phyloP scores from a whole-genome alignment of 2,329 filamentous ascomycete species.

The Fusarium acutatum region DNA sequence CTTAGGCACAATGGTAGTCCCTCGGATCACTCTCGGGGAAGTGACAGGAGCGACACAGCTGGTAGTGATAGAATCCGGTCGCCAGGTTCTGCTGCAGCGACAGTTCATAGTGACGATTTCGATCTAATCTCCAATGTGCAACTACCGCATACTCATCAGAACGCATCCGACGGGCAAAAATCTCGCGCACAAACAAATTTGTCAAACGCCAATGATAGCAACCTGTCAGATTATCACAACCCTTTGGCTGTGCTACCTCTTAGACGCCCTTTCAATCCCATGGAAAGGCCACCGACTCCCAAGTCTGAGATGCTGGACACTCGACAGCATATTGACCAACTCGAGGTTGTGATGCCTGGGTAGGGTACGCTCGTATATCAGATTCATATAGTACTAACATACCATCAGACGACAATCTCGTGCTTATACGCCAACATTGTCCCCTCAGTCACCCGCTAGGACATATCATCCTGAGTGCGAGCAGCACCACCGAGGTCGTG shows the following conservation, averaged over 20 bases:
- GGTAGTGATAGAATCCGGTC: conserved; percentile 25
- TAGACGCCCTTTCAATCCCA: conserved; percentile 6
- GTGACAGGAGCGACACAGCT: background rate
- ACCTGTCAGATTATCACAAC: conserved; percentile 13
- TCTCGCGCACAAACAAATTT: background rate
- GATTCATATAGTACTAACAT: background rate
- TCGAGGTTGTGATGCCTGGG: background rate
- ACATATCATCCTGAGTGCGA: background rate
- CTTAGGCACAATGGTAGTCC: background rate
- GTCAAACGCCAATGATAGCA: background rate
- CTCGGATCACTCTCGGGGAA: background rate
- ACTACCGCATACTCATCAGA: background rate
- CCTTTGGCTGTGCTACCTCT: conserved; percentile 32
- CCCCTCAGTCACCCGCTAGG: background rate
- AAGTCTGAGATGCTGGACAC: background rate
- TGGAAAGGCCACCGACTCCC: background rate
- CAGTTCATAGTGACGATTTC: conserved; percentile 50
- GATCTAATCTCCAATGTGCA: conserved; percentile 18
- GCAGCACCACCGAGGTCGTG: conserved; percentile 15
- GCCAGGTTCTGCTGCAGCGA: conserved; percentile 44
- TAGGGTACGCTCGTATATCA: background rate
- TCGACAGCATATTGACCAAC: background rate
- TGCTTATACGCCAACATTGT: background rate
- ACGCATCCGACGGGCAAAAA: background rate
- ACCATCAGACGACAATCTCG: background rate